These are phyloP conservation scores for Hyphopichia burtonii DNA, from an alignment of 1,139 yeast species.

Conservation along the genomic window DNA sequence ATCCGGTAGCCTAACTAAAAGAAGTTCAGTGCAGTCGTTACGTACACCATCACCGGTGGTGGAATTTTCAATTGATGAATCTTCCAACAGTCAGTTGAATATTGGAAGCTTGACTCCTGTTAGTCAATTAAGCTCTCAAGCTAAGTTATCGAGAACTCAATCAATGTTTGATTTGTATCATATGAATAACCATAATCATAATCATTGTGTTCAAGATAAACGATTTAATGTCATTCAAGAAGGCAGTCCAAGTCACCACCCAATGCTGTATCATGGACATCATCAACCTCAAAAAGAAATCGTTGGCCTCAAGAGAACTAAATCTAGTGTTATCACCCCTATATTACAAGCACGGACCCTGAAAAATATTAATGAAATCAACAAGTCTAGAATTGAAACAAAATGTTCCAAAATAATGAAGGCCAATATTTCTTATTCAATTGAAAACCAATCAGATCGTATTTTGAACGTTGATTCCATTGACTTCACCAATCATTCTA, in stretches of 20 bases:
- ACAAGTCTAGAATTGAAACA: constrained; percentile 20
- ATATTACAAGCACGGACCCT: constrained; percentile 16
- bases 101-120: constrained; percentile 5
- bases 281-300: neutral
- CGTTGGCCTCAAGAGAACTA: constrained; percentile 26
- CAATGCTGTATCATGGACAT: neutral
- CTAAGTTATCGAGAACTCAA: constrained; percentile 34
- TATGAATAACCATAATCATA: constrained; percentile 6
- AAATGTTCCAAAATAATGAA: constrained; percentile 33
- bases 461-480: constrained; percentile 8
- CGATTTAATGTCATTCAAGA: neutral
- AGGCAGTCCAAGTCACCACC: neutral
- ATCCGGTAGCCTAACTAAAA: constrained; percentile 22
- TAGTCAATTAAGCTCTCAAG: constrained; percentile 12
- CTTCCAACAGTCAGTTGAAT: constrained; percentile 6
- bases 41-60: constrained; percentile 49
- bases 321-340: constrained; percentile 26
- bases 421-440: constrained; percentile 2
- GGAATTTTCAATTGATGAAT: constrained; percentile 32
- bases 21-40: constrained; percentile 31
- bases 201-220: neutral
- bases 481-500: neutral
- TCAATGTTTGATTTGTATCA: constrained; percentile 37
- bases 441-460: neutral
- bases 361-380: constrained; percentile 22